Evolutionary conservation across 345 rosid species (phyloP), one percentile per base, ranked within the genome.

Genomic region (Carallia brachiata): DNA sequence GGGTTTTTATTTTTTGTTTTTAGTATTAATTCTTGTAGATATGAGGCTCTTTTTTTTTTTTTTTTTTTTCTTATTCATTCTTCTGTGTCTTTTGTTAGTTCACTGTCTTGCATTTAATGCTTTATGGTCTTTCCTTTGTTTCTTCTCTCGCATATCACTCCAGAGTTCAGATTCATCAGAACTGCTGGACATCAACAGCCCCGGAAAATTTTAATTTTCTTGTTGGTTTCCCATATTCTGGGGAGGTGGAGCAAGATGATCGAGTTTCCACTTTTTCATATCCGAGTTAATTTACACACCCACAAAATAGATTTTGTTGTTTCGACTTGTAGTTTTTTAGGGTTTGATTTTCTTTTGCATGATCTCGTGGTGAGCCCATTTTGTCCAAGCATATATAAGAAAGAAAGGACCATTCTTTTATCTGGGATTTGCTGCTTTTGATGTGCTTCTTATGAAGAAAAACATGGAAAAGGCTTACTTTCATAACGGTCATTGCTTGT

Each of bases 61-160:
- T 23, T 23, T 23, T 23, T 23, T 23, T 23, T 23, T 0, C 50
- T 44, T 16, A 0, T 44, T 12, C 16, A 44, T 52, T 68, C 67
- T 67, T 61, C 52, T 63, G 17, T 19, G 75, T 66, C 81, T 70
- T 70, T 72, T 58, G 74, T 77, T 71, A 8, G 36, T 77, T 73
- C 64, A 4, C 77, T 81, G 34, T 30, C 60, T 73, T 77, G 75
- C 63, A 83, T 78, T 79, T 77, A 76, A 62, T 84, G 66, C 68
- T 50, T 27, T 4, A 27, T 9, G 34, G 9, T 31, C 57, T 67
- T 63, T 75, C 62, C 62, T 70, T 62, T 32, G 36, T 12, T 15
- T 44, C 65, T 54, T 70, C 73, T 63, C 67, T 52, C 62, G 32
- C 77, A n/a, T 16, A 53, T 55, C 16, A 4, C 34, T 56, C 27